Evolutionary conservation across 1,284 basidiomycete genomes (phyloP).

Genomic region (Schizopora paradoxa): DNA sequence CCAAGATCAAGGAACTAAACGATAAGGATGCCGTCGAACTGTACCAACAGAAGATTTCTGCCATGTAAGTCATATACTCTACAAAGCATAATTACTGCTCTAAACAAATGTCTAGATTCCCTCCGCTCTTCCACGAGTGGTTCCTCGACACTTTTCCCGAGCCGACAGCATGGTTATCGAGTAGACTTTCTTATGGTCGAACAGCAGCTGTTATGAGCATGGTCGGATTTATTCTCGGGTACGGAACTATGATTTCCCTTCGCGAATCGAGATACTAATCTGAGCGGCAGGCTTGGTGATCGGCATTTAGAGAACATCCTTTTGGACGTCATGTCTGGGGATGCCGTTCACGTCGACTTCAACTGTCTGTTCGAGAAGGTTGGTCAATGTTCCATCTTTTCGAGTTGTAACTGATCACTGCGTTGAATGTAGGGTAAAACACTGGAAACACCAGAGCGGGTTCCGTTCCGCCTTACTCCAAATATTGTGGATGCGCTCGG

Average conservation of each 20-base stretch:
- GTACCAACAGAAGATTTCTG: slow-evolving; percentile 61
- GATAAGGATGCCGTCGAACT: slow-evolving; percentile 51
- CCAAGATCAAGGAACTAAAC: slow-evolving; percentile 47
- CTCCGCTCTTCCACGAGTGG: slow-evolving; percentile 95
- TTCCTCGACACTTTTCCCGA: slow-evolving; percentile 97
- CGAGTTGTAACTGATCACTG: neutral
- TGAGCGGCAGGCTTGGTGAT: slow-evolving; percentile 76
- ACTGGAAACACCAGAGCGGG: slow-evolving; percentile 87
- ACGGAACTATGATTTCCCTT: slow-evolving; percentile 24
- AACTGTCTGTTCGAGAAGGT: slow-evolving; percentile 98
- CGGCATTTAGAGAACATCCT: slow-evolving; percentile 97
- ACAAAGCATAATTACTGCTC: slow-evolving; percentile 27
- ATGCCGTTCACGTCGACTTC: slow-evolving; percentile 96
- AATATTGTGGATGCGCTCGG: slow-evolving; percentile 94
- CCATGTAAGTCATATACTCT: slow-evolving; percentile 39
- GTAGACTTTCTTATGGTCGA: slow-evolving; percentile 80
- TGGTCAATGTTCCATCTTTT: slow-evolving; percentile 9
- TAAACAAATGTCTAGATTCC: slow-evolving; percentile 42
- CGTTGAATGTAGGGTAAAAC: slow-evolving; percentile 62
- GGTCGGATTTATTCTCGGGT: slow-evolving; percentile 98
- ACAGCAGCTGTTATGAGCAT: slow-evolving; percentile 98
- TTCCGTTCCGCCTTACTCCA: slow-evolving; percentile 94
- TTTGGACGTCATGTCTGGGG: slow-evolving; percentile 84
- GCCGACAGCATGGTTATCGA: slow-evolving; percentile 90
- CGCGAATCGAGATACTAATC: neutral